phyloP scores from a whole-genome alignment of 768 basidiomycete species.

The Termitomyces sp. region DNA sequence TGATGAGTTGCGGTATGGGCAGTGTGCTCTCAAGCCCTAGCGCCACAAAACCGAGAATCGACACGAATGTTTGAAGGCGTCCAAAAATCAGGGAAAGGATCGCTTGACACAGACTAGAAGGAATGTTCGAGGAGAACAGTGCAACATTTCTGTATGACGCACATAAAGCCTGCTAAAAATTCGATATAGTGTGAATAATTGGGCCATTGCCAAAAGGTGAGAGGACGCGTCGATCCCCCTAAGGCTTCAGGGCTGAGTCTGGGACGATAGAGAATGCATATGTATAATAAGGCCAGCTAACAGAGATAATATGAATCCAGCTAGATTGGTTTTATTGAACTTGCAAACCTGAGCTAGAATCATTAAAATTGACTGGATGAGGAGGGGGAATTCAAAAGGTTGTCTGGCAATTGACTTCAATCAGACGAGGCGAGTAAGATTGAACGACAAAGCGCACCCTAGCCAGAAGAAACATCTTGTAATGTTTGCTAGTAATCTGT shows the following conservation, averaged over 20 bases:
- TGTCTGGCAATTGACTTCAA: constrained; percentile 27
- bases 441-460: constrained; percentile 34
- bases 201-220: constrained; percentile 85
- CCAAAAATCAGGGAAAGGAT: constrained; percentile 75
- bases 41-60: constrained; percentile 68
- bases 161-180: constrained; percentile 79
- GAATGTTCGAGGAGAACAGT: not conserved
- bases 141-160: constrained; percentile 13
- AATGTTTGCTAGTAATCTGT: constrained; percentile 76
- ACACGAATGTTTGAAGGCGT: constrained; percentile 52
- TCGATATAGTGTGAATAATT: constrained; percentile 76
- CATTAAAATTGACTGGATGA: constrained; percentile 84
- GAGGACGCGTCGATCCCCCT: constrained; percentile 55
- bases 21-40: constrained; percentile 81
- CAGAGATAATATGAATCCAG: constrained; percentile 12
- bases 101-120: constrained; percentile 54
- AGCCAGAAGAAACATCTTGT: constrained; percentile 91
- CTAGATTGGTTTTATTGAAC: not conserved
- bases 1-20: constrained; percentile 82
- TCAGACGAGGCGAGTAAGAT: not conserved
- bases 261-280: constrained; percentile 73
- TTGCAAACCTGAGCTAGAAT: constrained; percentile 69
- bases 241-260: constrained; percentile 52
- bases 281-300: constrained; percentile 74
- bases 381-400: constrained; percentile 68